phyloP scores from a whole-genome alignment of 2,329 filamentous ascomycete species.

The Xylaria multiplex region DNA sequence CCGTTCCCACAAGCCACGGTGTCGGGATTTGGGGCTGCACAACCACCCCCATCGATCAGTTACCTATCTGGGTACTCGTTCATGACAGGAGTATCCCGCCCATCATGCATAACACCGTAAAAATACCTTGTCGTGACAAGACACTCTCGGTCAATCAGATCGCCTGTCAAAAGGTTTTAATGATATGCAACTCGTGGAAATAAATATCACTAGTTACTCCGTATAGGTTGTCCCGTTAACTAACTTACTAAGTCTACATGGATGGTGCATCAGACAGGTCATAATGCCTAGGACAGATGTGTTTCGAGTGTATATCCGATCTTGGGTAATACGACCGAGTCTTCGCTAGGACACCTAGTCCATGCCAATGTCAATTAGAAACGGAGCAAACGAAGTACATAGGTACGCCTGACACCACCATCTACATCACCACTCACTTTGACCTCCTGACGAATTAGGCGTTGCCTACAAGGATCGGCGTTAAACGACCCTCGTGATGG shows the following conservation, averaged over 20 bases:
- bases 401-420: background rate
- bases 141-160: background rate
- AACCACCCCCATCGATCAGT: background rate
- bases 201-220: background rate
- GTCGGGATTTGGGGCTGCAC: slow-evolving; percentile 15
- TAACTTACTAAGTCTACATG: slow-evolving; percentile 8
- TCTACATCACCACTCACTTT: background rate
- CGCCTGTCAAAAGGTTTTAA: background rate
- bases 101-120: background rate
- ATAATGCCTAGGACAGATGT: background rate
- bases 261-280: slow-evolving; percentile 12
- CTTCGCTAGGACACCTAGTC: slow-evolving; percentile 10
- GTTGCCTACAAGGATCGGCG: too few species aligned
- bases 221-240: slow-evolving; percentile 1
- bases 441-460: too few species aligned
- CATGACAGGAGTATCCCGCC: background rate
- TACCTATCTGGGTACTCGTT: background rate
- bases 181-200: background rate
- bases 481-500: too few species aligned
- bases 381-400: background rate
- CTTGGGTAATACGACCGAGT: slow-evolving; percentile 6
- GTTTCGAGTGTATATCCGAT: slow-evolving; percentile 22
- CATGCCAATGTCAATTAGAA: background rate
- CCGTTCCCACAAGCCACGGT: slow-evolving; percentile 21
- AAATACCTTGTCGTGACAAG: background rate